Conservation (phyloP, 768 basidiomycete species). For the Suillus clintonianus region DNA sequence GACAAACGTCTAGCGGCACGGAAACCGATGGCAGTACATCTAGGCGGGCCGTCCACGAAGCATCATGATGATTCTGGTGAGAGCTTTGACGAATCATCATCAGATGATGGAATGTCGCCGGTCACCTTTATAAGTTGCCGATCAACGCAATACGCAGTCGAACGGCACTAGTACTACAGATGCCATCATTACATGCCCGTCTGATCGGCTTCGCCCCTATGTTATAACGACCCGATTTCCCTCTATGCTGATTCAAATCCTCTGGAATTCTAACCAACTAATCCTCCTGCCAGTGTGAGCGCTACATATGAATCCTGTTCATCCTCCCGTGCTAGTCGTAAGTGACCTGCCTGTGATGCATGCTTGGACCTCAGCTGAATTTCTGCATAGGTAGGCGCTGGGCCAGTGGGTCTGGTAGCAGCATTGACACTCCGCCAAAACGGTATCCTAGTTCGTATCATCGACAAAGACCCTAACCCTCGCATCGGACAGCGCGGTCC, state of each 20-base stretch:
- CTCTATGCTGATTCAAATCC: not conserved
- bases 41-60: too few relatives aligned
- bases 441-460: conserved; percentile 20
- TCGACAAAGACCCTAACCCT: conserved; percentile 17
- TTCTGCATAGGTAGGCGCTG: conserved; percentile 42
- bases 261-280: not conserved
- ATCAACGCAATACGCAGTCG: too few relatives aligned
- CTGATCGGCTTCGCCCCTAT: not conserved
- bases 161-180: too few relatives aligned
- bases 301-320: not conserved
- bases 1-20: too few relatives aligned
- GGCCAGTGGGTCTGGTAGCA: conserved; percentile 46
- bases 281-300: not conserved
- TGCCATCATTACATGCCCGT: too few relatives aligned
- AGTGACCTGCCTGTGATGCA: not conserved
- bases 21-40: too few relatives aligned
- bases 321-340: conserved; percentile 1
- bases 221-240: not conserved
- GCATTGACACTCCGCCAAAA: conserved; percentile 39
- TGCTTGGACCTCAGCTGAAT: not conserved
- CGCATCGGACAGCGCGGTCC: conserved; percentile 40
- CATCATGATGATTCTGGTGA: not conserved
- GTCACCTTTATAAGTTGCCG: too few relatives aligned
- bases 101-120: too few relatives aligned
- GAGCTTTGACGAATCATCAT: not conserved